A percentile compares a stretch with the other conserved stretches of the same genome.
These are phyloP conservation scores for Paraphysoderma sedebokerense DNA, from an alignment of 371 early-diverging fungal genomes.

Conservation along the genomic window DNA sequence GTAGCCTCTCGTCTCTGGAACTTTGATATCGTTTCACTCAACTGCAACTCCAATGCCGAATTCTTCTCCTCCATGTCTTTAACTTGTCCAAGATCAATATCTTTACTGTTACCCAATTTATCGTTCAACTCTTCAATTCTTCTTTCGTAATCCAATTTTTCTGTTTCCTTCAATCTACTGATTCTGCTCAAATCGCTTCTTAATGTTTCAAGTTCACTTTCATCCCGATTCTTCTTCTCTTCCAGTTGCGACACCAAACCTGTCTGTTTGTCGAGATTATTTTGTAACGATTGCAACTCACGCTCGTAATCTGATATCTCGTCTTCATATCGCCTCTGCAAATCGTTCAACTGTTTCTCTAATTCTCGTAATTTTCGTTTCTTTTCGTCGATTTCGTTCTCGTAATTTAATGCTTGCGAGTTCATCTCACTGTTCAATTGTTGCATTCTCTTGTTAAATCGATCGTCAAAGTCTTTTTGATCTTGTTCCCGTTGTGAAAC, in stretches of 20 bases:
- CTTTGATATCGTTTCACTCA: background rate
- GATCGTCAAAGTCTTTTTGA: conserved; percentile 9
- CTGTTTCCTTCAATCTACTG: background rate
- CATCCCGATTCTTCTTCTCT: background rate
- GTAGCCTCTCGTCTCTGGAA: background rate
- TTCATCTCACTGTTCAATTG: background rate
- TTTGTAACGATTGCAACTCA: background rate
- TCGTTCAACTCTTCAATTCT: background rate
- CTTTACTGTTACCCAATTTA: background rate
- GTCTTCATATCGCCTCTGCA: conserved; percentile 4
- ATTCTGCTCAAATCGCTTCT: background rate
- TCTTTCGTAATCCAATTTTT: background rate
- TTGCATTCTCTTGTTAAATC: background rate
- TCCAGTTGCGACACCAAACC: background rate
- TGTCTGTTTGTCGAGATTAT: too few species aligned
- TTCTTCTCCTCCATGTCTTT: background rate
- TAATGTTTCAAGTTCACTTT: background rate
- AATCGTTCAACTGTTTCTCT: conserved; percentile 5
- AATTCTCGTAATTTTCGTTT: conserved; percentile 6
- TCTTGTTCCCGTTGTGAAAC: background rate
- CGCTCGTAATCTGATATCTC: background rate
- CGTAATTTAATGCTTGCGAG: background rate
- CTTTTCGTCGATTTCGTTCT: conserved; percentile 5
- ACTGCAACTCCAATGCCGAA: background rate
- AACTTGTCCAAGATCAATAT: background rate